These are phyloP conservation scores for Aspergillus puulaauensis DNA, from an alignment of 2,329 filamentous ascomycete species.

Conservation along the genomic window DNA sequence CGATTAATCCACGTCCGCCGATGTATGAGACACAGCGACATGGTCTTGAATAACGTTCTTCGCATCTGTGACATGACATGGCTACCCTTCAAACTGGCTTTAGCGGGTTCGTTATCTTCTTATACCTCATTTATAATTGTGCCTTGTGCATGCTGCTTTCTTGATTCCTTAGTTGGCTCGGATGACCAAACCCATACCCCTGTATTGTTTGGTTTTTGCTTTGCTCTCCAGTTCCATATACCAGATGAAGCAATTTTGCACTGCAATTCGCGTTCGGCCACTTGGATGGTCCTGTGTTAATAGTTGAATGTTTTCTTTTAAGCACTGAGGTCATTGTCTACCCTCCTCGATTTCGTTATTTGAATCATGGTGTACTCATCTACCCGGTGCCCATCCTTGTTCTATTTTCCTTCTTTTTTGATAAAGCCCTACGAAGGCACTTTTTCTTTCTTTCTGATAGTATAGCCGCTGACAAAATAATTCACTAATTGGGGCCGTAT, in stretches of 20 bases:
- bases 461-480: conserved; percentile 8
- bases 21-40: conserved; percentile 13
- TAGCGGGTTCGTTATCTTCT: background rate
- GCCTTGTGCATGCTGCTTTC: conserved; percentile 1
- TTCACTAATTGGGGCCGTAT: conserved; percentile 2
- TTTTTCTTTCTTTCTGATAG: background rate
- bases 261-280: background rate
- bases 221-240: conserved; percentile 4
- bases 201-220: conserved; percentile 2
- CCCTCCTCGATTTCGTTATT: conserved; percentile 4
- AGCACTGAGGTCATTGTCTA: background rate
- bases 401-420: conserved; percentile 4
- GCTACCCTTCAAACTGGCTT: conserved; percentile 7
- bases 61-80: conserved; percentile 10
- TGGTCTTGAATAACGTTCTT: conserved; percentile 19
- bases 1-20: conserved; percentile 49
- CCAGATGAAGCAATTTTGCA: conserved; percentile 7
- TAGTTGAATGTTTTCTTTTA: background rate
- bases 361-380: background rate
- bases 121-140: conserved; percentile 7
- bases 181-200: conserved; percentile 5
- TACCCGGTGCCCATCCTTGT: conserved; percentile 9
- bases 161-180: conserved; percentile 5
- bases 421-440: conserved; percentile 1
- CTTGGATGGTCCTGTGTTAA: conserved; percentile 9